Base-by-base conservation (phyloP, 2,329 filamentous ascomycete species). In the Sphaerulina vaccinii region DNA sequence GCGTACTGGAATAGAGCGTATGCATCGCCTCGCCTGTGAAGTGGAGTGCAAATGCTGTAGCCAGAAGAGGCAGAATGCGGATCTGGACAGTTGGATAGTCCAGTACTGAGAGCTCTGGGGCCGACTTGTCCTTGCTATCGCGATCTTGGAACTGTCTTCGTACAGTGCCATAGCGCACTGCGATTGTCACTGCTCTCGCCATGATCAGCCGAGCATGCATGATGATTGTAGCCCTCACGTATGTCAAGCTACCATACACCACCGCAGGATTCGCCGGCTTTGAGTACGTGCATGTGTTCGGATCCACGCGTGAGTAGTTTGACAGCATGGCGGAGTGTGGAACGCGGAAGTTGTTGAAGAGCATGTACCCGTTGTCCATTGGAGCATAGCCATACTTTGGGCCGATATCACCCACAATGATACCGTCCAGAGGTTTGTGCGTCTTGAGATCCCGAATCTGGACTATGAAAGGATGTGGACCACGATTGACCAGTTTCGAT, bases 21-120 rank as follows among this genome's bases (percentile, higher is more conserved):
- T 75, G 72, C 75, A 81, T 79, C 3, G 76, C 75, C 54, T 73
- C 72, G 13, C 72, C 71, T 1, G 72, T 75, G 49, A 74, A 76
- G 55, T 75, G 72, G 35, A 75, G 62, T 2, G 78, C 77, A 57
- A 79, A 80, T 0, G 76, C 73, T 1, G 77, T 78, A 1, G 77
- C 77, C 0, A 81, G 69, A 0, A 80, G 65, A n/a, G 78, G 77
- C 7, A 80, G 57, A 18, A 81, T 75, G 0, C 77, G 70, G 37
- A 80, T 77, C 57, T 79, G 77, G 0, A 80, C 77, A 0, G 78
- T 80, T 1, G 77, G 75, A 55, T 80, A 80, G 56, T 80, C 76
- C 5, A 80, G 66, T 0, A 80, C 77, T 1, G 75, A 65, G 42
- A 75, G 62, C 63, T 77, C 75, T 0, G 71, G 71, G 5, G 65